Evolutionary conservation across 768 basidiomycete genomes (phyloP), one percentile per base, ranked within the genome.

Genomic region (Lentinula raphanica): DNA sequence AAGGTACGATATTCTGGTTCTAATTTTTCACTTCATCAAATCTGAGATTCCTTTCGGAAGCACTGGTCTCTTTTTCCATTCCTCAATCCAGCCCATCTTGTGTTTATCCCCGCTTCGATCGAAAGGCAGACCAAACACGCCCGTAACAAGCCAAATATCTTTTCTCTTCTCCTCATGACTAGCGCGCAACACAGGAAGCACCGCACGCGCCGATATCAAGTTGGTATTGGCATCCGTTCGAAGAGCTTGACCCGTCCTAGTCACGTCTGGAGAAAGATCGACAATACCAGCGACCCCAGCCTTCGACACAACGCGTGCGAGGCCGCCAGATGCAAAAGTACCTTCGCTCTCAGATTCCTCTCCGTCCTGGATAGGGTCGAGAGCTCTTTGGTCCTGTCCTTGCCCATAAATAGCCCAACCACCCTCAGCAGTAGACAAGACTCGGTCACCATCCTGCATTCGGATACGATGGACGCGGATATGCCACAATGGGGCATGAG

Each of bases 171-270:
- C 28, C 17, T 68, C 66, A 58, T 84, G 78, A 40, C 77, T 73
- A 2, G 75, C 82, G 50, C 80, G 60, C 45, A 90, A 75, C 39
- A 85, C 86, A 4, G 87, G 87, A 58, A 89, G 67, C n/a, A 87
- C 79, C 35, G 87, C 84, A 21, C 87, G 74, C 2, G 87, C 76
- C 32, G 80, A 81, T 61, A 90, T 80, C 65, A 90, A 68, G 66
- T 88, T 89, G 32, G 86, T 78, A 69, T 91, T 90, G 32, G 88
- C 83, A 66, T 91, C 88, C 27, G 82, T 82, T 40, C 86, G 76
- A 13, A 88, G 66, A n/a, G 82, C 80, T 55, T 69, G 68, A 17
- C 75, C 79, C 35, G 61, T 65, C 60, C 78, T 64, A 31, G 46
- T 62, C 61, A 48, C 60, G 58, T 32, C 66, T 60, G 23, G 62